These are phyloP conservation scores for Dryadomyces sulphureus DNA, from an alignment of 2,329 filamentous ascomycete species.

Conservation along the genomic window DNA sequence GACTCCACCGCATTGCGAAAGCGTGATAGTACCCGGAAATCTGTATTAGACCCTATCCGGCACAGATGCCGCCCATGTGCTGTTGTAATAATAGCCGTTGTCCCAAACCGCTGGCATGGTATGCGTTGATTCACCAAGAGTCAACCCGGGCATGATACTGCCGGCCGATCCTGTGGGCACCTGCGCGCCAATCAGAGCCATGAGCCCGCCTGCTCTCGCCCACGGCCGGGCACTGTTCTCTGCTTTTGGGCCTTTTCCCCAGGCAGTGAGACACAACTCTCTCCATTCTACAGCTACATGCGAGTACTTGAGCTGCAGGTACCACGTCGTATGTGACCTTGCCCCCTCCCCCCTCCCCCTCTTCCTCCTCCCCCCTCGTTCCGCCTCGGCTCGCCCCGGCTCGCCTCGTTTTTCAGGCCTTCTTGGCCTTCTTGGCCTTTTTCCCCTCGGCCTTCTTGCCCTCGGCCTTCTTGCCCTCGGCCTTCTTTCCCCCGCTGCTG, in stretches of 20 bases:
- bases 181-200: constrained; percentile 30
- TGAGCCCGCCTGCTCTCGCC: constrained; percentile 30
- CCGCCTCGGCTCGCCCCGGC: too few relatives aligned
- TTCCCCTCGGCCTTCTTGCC: constrained; percentile 3
- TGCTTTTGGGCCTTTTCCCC: too few relatives aligned
- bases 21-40: constrained; percentile 24
- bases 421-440: constrained; percentile 11
- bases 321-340: too few relatives aligned
- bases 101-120: constrained; percentile 35
- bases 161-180: constrained; percentile 29
- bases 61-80: constrained; percentile 14
- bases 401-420: not conserved
- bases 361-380: too few relatives aligned
- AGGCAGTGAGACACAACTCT: too few relatives aligned
- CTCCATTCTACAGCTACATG: too few relatives aligned
- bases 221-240: too few relatives aligned
- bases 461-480: not conserved
- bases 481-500: not conserved
- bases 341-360: too few relatives aligned
- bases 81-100: constrained; percentile 27
- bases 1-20: constrained; percentile 20
- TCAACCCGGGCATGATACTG: constrained; percentile 21
- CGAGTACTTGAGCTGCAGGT: too few relatives aligned
- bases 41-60: constrained; percentile 15
- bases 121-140: constrained; percentile 25